Evolutionary conservation across 495 filamentous ascomycete genomes (phyloP).

Genomic region (Daldinia loculata): DNA sequence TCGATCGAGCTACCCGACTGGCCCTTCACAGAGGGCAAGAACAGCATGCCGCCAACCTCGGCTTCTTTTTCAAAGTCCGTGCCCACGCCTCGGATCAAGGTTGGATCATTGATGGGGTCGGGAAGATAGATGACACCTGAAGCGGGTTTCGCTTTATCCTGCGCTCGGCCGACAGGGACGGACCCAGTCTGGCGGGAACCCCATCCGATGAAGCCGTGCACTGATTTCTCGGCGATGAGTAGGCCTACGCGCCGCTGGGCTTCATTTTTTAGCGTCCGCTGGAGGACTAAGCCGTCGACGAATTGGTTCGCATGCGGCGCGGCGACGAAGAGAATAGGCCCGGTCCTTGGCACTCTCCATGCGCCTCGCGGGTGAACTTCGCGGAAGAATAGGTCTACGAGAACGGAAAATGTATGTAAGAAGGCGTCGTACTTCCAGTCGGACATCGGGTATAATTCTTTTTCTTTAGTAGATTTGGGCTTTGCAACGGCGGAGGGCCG

Average conservation of each 20-base stretch:
- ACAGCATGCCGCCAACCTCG: slow-evolving; percentile 81
- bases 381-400: slow-evolving; percentile 95
- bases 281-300: slow-evolving; percentile 92
- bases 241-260: slow-evolving; percentile 88
- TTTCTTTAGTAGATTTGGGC: slow-evolving; percentile 40
- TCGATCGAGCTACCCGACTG: slow-evolving; percentile 76
- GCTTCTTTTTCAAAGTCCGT: slow-evolving; percentile 82
- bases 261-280: slow-evolving; percentile 85
- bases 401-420: slow-evolving; percentile 82
- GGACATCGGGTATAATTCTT: slow-evolving; percentile 72
- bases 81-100: slow-evolving; percentile 83
- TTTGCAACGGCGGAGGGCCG: slow-evolving; percentile 31
- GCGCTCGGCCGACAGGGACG: slow-evolving; percentile 86
- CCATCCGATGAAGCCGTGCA: slow-evolving; percentile 87
- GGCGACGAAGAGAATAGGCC: slow-evolving; percentile 95
- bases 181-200: slow-evolving; percentile 80
- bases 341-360: slow-evolving; percentile 88
- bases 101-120: slow-evolving; percentile 83
- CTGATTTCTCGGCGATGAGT: slow-evolving; percentile 93
- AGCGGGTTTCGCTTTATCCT: slow-evolving; percentile 84
- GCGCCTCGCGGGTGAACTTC: slow-evolving; percentile 94
- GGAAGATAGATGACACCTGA: slow-evolving; percentile 89
- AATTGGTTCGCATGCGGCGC: slow-evolving; percentile 99
- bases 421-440: slow-evolving; percentile 83
- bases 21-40: slow-evolving; percentile 84